Conservation (phyloP, 148 eudicot species). For the Vaccinium macrocarpon region DNA sequence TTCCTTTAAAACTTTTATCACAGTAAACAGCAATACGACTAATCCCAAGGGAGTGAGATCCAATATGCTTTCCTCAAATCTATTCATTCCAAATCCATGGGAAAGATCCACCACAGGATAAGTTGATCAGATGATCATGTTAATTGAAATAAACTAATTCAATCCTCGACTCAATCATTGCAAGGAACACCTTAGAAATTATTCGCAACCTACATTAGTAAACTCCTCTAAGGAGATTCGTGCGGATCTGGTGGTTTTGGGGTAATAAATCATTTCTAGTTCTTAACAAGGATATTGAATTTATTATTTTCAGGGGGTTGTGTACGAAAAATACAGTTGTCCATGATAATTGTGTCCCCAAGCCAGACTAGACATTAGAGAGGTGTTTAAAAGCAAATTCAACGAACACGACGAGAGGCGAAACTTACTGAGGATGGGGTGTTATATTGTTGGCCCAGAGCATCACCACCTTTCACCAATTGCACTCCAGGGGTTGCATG, state of each 20-base stretch:
- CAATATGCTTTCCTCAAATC: no score
- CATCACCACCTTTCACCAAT: constrained; percentile 92
- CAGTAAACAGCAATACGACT: no score
- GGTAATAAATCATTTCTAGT: background rate
- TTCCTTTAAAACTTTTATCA: no score
- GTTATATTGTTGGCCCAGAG: constrained; percentile 91
- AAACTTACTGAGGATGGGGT: constrained; percentile 82
- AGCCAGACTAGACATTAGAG: background rate
- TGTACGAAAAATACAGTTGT: background rate
- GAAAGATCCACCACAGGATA: background rate
- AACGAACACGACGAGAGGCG: background rate
- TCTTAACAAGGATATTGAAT: background rate
- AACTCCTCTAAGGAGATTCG: background rate
- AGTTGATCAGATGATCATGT: background rate
- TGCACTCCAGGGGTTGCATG: constrained; percentile 99
- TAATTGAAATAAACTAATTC: background rate
- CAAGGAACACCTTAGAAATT: background rate
- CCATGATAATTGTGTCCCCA: background rate
- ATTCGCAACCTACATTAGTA: background rate
- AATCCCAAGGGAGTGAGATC: no score
- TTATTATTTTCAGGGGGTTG: background rate
- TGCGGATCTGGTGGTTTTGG: background rate
- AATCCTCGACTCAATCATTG: background rate
- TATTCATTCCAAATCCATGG: background rate
- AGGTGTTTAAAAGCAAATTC: background rate